phyloP scores from a whole-genome alignment of 192 early-diverging fungal genomes.

The Coemansia sp. region DNA sequence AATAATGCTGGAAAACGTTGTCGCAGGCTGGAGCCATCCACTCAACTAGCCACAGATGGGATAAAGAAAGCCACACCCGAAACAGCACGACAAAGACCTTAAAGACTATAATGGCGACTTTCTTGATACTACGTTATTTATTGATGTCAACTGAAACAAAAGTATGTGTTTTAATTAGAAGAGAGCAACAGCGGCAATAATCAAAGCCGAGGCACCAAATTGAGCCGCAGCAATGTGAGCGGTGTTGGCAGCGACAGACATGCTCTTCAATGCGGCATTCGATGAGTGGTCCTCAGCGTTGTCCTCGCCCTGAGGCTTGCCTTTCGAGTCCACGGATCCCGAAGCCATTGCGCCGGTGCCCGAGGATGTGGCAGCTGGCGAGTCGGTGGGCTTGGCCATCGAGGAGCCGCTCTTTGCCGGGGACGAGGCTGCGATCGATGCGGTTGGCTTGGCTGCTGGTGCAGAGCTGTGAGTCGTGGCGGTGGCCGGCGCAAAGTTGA shows the following conservation, averaged over 20 bases:
- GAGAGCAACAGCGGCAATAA: constrained; percentile 1
- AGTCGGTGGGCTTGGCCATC: not conserved
- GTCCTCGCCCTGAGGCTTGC: constrained; percentile 16
- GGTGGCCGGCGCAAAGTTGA: constrained; percentile 10
- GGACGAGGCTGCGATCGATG: not conserved
- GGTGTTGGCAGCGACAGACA: not conserved
- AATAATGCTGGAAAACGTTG: too few species aligned
- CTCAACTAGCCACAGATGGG: too few species aligned
- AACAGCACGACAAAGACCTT: too few species aligned
- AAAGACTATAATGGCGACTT: too few species aligned
- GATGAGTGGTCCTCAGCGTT: constrained; percentile 16
- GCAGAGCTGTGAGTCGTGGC: constrained; percentile 1
- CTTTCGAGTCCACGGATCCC: not conserved
- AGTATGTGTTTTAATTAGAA: not conserved
- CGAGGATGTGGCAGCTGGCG: not conserved
- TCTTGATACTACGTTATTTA: too few species aligned
- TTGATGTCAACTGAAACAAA: not conserved
- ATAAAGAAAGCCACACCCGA: too few species aligned
- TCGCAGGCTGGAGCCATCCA: too few species aligned
- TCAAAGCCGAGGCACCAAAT: constrained; percentile 1
- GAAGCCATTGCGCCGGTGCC: not conserved
- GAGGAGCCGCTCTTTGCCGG: constrained; percentile 3
- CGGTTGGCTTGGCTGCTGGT: not conserved
- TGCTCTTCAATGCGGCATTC: not conserved
- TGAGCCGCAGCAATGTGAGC: not conserved